Percentiles rank a stretch among this genome's conserved stretches.
Conservation (phyloP, 345 rosid genomes). For the Eucalyptus pauciflora region DNA sequence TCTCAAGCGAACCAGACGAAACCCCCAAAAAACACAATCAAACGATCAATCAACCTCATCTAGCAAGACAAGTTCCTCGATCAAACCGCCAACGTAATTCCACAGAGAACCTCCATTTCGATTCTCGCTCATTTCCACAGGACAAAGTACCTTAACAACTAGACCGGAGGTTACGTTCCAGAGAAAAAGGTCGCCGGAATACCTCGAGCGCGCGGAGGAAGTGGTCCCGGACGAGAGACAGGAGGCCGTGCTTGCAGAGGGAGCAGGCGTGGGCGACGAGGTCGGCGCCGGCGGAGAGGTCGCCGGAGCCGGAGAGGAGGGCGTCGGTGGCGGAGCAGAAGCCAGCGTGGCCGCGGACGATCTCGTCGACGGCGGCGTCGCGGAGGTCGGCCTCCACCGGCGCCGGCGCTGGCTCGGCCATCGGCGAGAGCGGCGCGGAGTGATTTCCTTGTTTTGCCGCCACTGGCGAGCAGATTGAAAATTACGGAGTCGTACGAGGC, state of each 20-base stretch:
- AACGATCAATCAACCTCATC: not conserved
- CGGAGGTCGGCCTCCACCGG: conserved; percentile 23
- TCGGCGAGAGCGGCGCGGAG: not conserved
- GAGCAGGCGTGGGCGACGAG: conserved; percentile 34
- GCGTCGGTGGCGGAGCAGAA: conserved; percentile 46
- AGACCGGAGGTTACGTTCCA: accelerated
- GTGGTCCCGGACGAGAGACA: conserved; percentile 55
- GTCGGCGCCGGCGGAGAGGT: conserved; percentile 24
- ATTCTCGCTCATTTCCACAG: not conserved
- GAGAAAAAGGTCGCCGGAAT: not conserved
- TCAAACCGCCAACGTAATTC: not conserved
- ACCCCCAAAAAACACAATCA: not conserved
- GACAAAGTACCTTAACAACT: not conserved
- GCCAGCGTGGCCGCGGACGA: conserved; percentile 41
- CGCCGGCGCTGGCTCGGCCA: not conserved
- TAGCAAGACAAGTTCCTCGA: not conserved
- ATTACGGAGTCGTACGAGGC: not conserved
- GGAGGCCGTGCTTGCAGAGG: conserved; percentile 68
- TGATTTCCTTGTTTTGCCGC: not conserved
- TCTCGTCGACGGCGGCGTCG: conserved; percentile 40
- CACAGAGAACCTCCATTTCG: not conserved
- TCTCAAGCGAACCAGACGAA: not conserved
- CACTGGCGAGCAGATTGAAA: not conserved
- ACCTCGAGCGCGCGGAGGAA: not conserved
- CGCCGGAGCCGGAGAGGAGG: conserved; percentile 35